These are phyloP conservation scores for Globisporangium parvum DNA, from an alignment of 352 stramenopile genomes.

Conservation along the genomic window DNA sequence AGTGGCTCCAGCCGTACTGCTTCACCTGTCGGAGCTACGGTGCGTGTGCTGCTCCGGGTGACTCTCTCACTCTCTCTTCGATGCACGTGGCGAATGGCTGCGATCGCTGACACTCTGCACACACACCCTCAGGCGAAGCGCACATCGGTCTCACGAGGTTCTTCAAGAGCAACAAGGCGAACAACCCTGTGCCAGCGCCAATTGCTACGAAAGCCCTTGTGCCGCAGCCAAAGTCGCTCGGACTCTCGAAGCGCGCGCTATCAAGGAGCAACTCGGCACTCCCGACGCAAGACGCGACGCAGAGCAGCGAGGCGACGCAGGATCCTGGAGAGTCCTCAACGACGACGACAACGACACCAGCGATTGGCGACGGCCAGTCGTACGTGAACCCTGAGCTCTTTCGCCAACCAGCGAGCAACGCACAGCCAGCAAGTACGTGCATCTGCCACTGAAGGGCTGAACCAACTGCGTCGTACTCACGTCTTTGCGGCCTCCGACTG, in stretches of 20 bases:
- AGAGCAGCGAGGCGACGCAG: slow-evolving; percentile 5
- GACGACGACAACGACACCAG: slow-evolving; percentile 8
- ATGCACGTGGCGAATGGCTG: no score
- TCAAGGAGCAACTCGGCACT: slow-evolving; percentile 10
- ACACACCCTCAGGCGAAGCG: slow-evolving; percentile 47
- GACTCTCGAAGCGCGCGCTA: slow-evolving; percentile 24
- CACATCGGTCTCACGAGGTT: slow-evolving; percentile 81
- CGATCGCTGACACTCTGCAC: background rate
- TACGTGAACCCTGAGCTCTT: slow-evolving; percentile 75
- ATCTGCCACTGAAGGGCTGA: background rate
- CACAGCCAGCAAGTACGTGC: slow-evolving; percentile 17
- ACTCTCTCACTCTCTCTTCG: no score
- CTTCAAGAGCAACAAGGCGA: slow-evolving; percentile 73
- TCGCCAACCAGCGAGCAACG: slow-evolving; percentile 12
- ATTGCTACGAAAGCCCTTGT: slow-evolving; percentile 14
- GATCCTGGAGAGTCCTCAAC: background rate
- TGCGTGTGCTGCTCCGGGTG: no score
- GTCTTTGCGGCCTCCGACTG: background rate
- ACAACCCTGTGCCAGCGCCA: slow-evolving; percentile 13
- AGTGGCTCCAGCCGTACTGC: slow-evolving; percentile 91
- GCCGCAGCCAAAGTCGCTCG: slow-evolving; percentile 30
- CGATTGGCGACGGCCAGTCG: slow-evolving; percentile 75
- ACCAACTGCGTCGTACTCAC: background rate
- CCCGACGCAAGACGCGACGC: slow-evolving; percentile 1
- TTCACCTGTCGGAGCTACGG: slow-evolving; percentile 59